phyloP scores from a whole-genome alignment of 352 stramenopile genomes.

The Pythium coloratum region DNA sequence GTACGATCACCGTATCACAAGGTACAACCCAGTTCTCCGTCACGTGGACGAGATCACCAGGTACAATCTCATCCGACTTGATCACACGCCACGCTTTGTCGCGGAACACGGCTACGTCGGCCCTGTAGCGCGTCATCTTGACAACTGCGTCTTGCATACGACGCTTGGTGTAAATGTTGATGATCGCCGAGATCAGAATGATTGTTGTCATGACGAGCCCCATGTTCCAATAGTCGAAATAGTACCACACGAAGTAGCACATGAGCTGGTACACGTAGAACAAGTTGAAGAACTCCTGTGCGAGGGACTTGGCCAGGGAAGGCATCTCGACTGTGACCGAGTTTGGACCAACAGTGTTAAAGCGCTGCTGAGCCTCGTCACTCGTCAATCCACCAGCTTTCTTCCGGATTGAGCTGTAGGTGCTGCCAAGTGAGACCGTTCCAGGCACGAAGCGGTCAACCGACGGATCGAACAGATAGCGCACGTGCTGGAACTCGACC shows the following conservation, averaged over 20 bases:
- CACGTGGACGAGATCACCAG: slow-evolving; percentile 69
- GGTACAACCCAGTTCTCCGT: slow-evolving; percentile 63
- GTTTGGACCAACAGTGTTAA: slow-evolving; percentile 53
- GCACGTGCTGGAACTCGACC: slow-evolving; percentile 33
- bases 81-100: slow-evolving; percentile 52
- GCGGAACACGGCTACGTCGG: slow-evolving; percentile 67
- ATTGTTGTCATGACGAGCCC: slow-evolving; percentile 60
- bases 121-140: slow-evolving; percentile 63
- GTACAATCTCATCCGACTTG: slow-evolving; percentile 51
- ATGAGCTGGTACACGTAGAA: slow-evolving; percentile 88
- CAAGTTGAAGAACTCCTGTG: slow-evolving; percentile 68
- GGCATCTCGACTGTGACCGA: slow-evolving; percentile 69
- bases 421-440: slow-evolving; percentile 38
- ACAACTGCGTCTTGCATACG: slow-evolving; percentile 54
- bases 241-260: slow-evolving; percentile 85
- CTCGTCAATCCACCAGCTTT: slow-evolving; percentile 49
- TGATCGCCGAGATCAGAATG: slow-evolving; percentile 39
- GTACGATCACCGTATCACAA: slow-evolving; percentile 64
- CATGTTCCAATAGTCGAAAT: slow-evolving; percentile 64
- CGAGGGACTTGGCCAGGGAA: slow-evolving; percentile 44
- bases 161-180: slow-evolving; percentile 75
- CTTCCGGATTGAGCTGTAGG: slow-evolving; percentile 47
- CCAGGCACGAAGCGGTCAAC: slow-evolving; percentile 24
- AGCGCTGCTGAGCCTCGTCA: slow-evolving; percentile 32
- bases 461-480: slow-evolving; percentile 27